Conservation (phyloP, 257 asterid genomes). For the Solanum peruvianum region DNA sequence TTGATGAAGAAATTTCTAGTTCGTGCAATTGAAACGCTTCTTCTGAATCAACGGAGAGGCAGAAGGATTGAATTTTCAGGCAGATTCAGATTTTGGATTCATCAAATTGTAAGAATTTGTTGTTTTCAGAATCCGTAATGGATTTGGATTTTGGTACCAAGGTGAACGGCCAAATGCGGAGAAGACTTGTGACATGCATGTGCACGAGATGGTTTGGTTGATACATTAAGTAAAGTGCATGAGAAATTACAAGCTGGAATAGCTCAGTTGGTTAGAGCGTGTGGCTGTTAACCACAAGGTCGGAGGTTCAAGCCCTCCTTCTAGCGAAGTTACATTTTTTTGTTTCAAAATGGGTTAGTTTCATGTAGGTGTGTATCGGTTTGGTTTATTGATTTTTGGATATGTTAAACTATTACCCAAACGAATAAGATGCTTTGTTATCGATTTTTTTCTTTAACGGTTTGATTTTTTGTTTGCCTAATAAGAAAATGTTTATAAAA, state of each 20-base stretch:
- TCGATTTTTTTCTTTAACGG: too few relatives aligned
- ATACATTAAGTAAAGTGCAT: too few relatives aligned
- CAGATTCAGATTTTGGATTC: background rate
- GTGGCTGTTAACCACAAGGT: conserved; percentile 99
- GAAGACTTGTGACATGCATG: background rate
- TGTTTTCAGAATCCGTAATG: background rate
- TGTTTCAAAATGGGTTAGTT: too few relatives aligned
- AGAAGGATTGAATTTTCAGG: background rate
- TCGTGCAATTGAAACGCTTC: background rate
- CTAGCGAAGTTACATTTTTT: background rate
- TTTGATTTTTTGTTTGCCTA: too few relatives aligned
- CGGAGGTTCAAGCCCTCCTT: conserved; percentile 84
- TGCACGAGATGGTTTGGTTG: background rate
- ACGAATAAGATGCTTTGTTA: too few relatives aligned
- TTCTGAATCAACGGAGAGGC: background rate
- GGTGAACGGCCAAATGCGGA: background rate
- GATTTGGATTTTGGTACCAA: background rate
- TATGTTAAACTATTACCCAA: too few relatives aligned
- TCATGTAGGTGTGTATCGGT: too few relatives aligned
- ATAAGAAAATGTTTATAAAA: too few relatives aligned
- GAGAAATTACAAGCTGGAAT: conserved; percentile 51
- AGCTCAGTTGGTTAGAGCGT: conserved; percentile 99
- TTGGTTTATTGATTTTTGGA: too few relatives aligned
- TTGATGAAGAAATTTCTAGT: background rate
- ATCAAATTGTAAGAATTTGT: background rate